A percentile compares a stretch with the other conserved stretches of the same genome.
Evolutionary conservation across 192 early-diverging fungal species (phyloP).

Genomic region (Coemansia sp.): DNA sequence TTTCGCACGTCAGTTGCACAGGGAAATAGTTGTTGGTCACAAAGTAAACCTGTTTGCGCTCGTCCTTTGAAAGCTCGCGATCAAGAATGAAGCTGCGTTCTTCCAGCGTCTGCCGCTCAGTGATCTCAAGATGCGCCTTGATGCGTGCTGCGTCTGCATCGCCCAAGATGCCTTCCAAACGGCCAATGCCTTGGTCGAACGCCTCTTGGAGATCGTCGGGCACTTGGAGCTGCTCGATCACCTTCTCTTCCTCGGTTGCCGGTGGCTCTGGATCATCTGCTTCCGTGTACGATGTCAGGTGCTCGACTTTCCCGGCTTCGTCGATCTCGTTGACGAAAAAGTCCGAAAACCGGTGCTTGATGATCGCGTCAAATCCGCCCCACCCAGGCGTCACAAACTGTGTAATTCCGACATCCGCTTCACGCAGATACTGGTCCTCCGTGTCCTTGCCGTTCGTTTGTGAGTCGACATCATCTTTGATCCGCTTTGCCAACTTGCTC

Average conservation of each 20-base stretch:
- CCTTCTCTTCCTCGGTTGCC: constrained; percentile 27
- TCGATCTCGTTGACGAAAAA: constrained; percentile 95
- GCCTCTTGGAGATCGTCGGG: constrained; percentile 30
- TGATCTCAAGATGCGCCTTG: constrained; percentile 20
- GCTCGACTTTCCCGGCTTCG: constrained; percentile 64
- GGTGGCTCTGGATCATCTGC: constrained; percentile 34
- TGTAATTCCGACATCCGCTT: constrained; percentile 68
- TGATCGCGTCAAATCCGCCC: constrained; percentile 44
- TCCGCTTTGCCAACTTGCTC: constrained; percentile 27
- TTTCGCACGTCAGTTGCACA: constrained; percentile 36
- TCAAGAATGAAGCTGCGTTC: constrained; percentile 29
- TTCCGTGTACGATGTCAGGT: constrained; percentile 55
- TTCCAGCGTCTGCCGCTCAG: constrained; percentile 15
- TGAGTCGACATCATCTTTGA: constrained; percentile 6
- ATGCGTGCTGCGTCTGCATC: constrained; percentile 21
- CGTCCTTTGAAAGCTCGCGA: constrained; percentile 35
- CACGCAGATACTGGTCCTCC: constrained; percentile 36
- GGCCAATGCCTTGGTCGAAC: constrained; percentile 28
- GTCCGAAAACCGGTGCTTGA: constrained; percentile 72
- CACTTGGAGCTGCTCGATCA: constrained; percentile 26
- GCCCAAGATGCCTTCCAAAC: constrained; percentile 32
- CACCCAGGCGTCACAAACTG: constrained; percentile 46
- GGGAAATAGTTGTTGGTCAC: constrained; percentile 55
- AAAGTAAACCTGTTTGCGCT: constrained; percentile 40
- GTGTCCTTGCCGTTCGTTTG: not conserved